Evolutionary conservation across 169 alveolate genomes (phyloP).

Genomic region (Ichthyophthirius multifiliis): DNA sequence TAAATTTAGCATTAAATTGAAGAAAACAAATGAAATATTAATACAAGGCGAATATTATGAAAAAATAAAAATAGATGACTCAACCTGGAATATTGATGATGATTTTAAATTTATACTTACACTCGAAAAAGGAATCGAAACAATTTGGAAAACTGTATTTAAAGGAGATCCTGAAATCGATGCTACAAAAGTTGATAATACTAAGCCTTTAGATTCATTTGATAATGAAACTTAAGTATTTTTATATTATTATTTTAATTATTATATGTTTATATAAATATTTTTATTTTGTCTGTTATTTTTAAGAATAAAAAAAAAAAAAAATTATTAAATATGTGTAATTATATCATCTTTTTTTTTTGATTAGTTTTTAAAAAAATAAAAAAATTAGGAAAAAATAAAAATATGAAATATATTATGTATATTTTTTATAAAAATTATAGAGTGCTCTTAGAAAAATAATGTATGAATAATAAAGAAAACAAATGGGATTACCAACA

Average conservation of each 20-base stretch:
- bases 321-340: no score
- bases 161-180: constrained; percentile 87
- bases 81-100: constrained; percentile 86
- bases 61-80: constrained; percentile 74
- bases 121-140: constrained; percentile 79
- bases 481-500: constrained; percentile 80
- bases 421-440: no score
- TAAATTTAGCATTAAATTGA: constrained; percentile 51
- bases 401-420: no score
- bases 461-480: constrained; percentile 84
- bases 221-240: constrained; percentile 74
- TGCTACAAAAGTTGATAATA: constrained; percentile 85
- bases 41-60: constrained; percentile 70
- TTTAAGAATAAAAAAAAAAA: no score
- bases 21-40: constrained; percentile 46
- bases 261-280: no score
- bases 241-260: no score
- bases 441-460: constrained; percentile 82
- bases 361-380: no score
- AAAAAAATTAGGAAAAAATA: no score
- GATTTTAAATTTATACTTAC: constrained; percentile 59
- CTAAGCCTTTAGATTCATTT: constrained; percentile 78
- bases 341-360: no score
- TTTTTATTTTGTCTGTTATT: no score
- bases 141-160: constrained; percentile 85